Percentiles rank a stretch among this genome's conserved stretches.
Conservation (phyloP, 1,284 basidiomycete species). For the Malassezia sp. region DNA sequence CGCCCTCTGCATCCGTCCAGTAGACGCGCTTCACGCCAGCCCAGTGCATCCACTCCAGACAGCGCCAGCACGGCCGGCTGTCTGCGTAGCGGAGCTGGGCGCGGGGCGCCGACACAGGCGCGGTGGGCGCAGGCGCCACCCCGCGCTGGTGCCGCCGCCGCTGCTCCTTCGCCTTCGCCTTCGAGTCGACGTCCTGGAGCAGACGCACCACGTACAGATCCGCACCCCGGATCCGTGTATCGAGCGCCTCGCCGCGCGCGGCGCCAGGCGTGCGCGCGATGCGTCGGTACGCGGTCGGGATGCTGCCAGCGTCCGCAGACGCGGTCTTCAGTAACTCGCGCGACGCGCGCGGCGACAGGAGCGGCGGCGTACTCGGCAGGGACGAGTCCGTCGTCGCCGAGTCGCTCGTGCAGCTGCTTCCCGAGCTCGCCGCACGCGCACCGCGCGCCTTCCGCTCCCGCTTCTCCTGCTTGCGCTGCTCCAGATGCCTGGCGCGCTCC, state of each 20-base stretch:
- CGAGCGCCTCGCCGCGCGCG: not conserved
- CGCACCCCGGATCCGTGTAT: slow-evolving; percentile 17
- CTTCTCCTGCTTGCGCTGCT: slow-evolving; percentile 14
- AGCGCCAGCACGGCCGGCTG: slow-evolving; percentile 20
- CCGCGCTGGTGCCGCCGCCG: slow-evolving; percentile 5
- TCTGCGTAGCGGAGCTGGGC: slow-evolving; percentile 16
- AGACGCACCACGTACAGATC: slow-evolving; percentile 21
- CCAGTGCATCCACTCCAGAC: slow-evolving; percentile 22
- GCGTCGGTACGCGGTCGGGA: slow-evolving; percentile 6
- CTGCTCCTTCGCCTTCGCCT: slow-evolving; percentile 18
- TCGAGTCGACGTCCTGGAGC: slow-evolving; percentile 17
- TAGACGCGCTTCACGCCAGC: slow-evolving; percentile 21
- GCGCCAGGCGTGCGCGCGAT: not conserved
- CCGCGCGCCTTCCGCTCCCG: slow-evolving; percentile 14
- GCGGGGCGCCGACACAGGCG: not conserved
- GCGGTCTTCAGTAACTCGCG: not conserved
- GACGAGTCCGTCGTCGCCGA: not conserved
- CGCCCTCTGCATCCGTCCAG: slow-evolving; percentile 17
- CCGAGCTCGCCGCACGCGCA: slow-evolving; percentile 1
- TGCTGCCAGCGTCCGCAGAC: too few species aligned
- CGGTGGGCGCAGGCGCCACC: not conserved
- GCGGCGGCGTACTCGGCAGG: slow-evolving; percentile 2
- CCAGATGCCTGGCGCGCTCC: slow-evolving; percentile 8
- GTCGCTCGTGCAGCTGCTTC: slow-evolving; percentile 3
- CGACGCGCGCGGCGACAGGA: not conserved